phyloP scores from a whole-genome alignment of 306 rosid genomes.

The Purshia tridentata region DNA sequence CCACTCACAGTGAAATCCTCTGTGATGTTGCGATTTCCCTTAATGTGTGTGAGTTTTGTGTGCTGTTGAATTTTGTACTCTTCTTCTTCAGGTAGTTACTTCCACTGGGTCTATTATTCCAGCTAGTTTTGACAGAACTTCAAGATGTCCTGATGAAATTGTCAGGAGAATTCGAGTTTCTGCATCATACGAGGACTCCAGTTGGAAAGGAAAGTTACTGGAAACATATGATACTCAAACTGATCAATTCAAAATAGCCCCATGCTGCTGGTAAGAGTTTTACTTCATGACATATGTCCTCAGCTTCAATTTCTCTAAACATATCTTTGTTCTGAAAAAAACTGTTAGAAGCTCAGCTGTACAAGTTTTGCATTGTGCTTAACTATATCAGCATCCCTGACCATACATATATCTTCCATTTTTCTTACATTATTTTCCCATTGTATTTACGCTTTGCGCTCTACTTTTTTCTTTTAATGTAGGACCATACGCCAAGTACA shows the following conservation, averaged over 20 bases:
- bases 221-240: constrained; percentile 76
- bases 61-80: neutral
- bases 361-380: neutral
- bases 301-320: neutral
- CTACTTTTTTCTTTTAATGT: constrained; percentile 16
- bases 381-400: neutral
- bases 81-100: constrained; percentile 60
- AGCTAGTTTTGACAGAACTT: constrained; percentile 60
- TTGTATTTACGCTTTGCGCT: constrained; percentile 18
- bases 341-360: neutral
- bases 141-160: constrained; percentile 82
- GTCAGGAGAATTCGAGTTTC: constrained; percentile 79
- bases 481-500: constrained; percentile 48
- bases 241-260: constrained; percentile 64
- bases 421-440: neutral
- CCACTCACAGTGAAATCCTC: neutral
- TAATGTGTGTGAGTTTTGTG: neutral
- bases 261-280: constrained; percentile 69
- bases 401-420: neutral
- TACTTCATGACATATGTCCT: neutral
- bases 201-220: constrained; percentile 61
- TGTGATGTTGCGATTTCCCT: neutral
- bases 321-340: neutral
- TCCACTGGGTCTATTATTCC: constrained; percentile 58
- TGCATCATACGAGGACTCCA: constrained; percentile 53